Evolutionary conservation across 768 basidiomycete genomes (phyloP), one percentile per base, ranked within the genome.

Genomic region (Russula griseocarnosa): DNA sequence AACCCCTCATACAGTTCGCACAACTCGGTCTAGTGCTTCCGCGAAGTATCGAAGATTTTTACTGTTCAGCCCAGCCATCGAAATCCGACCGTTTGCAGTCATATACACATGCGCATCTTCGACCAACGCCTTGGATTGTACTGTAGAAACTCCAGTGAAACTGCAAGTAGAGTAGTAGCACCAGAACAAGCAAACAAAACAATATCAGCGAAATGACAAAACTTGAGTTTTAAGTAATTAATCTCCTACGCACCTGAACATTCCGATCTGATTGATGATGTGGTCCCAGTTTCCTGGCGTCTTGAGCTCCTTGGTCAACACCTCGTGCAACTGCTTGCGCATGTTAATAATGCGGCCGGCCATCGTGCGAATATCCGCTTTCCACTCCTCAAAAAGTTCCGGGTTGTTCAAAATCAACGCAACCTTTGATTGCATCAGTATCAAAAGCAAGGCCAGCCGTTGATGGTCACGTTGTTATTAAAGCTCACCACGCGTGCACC

Each of bases 201-300:
- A 59, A 40, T 56, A 24, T 71, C 65, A 72, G 73, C 63, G 9
- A 34, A 10, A 13, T 55, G 8, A 5, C n/a, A n/a, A n/a, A n/a
- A n/a, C n/a, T n/a, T n/a, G n/a, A n/a, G n/a, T n/a, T n/a, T n/a
- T n/a, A n/a, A n/a, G n/a, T n/a, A 30, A 13, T 8, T 3, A 32
- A 28, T 36, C 4, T 51, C n/a, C 42, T 10, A 71, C 80, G 65
- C 73, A 93, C 86, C 90, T 93, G 82, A 95, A 97, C 95, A 96
- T 97, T 61, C 95, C 96, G 75, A 98, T 98, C 80, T 98, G 97
- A 58, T 85, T 83, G 70, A 88, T 79, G 71, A 99, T 96, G 76
- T 98, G 96, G n/a, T 87, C 84, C 97, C 97, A 99, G 71, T 85
- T 86, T 7, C 94, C 93, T 3, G 94, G 94, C 56, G 92, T 95